Base-by-base conservation (phyloP, 768 basidiomycete genomes). In the Daedaleopsis sinensis region DNA sequence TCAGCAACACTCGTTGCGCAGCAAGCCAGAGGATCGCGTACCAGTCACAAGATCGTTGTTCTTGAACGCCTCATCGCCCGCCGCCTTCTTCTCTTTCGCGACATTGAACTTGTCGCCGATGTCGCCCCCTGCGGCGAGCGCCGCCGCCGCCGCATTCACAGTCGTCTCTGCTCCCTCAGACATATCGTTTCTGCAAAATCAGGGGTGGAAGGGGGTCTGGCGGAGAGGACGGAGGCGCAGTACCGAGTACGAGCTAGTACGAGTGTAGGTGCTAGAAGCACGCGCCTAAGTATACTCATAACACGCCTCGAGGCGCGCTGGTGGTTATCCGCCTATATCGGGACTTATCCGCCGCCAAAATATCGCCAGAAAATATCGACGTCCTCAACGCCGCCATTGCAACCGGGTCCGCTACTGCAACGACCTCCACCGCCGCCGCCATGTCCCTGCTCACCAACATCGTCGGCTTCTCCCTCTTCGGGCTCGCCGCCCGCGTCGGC, bases 401-500 rank as follows among this genome's bases (percentile, higher is more conserved):
- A n/a, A n/a, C n/a, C n/a, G n/a, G n/a, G n/a, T n/a, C n/a, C n/a
- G n/a, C 24, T 32, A 32, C 18, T 8, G 24, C 54, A 44, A 44
- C 54, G 47, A 44, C 27, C 58, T 57, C 58, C 35, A 27, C 63
- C 19, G 23, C 59, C 57, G 43, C 58, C 56, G 65, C 56, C 58
- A 91, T 91, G 87, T 71, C 89, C 44, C 76, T 92, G 70, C 77
- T 90, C 58, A 77, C 84, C 52, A 91, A 84, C 70, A 75, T 93
- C 63, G 73, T 92, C 70, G 91, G 91, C 44, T 92, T 92, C 75
- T 90, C 91, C 3, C 74, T 83, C 58, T 89, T 94, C 70, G 94
- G 94, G 46, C 88, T 97, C 60, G 87, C 88, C 21, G 87, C 89
- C 19, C 83, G 95, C 61, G 80, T 94, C 62, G 93, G 91, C 68